phyloP scores from a whole-genome alignment of 345 rosid species.

The Garcia nutans region DNA sequence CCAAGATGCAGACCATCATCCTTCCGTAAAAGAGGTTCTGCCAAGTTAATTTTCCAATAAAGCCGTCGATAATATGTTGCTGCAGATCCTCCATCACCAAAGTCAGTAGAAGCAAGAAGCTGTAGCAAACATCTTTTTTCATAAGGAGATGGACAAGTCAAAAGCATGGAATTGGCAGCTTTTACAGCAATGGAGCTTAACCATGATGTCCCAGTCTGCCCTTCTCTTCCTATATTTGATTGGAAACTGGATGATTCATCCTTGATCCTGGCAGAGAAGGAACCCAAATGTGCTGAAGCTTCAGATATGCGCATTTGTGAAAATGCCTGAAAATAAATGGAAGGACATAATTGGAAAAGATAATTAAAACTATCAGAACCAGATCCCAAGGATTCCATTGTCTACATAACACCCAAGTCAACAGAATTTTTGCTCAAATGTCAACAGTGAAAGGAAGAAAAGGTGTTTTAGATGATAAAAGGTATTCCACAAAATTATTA shows the following conservation, averaged over 20 bases:
- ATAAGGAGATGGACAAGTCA: conserved; percentile 92
- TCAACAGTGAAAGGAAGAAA: background rate
- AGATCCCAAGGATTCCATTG: conserved; percentile 1
- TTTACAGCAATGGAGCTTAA: conserved; percentile 80
- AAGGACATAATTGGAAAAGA: background rate
- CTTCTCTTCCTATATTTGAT: conserved; percentile 62
- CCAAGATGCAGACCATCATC: conserved; percentile 71
- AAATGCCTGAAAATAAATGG: conserved; percentile 61
- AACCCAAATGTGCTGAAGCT: conserved; percentile 97
- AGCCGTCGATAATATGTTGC: conserved; percentile 71
- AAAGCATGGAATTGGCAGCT: conserved; percentile 89
- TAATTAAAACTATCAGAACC: background rate
- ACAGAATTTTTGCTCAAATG: background rate
- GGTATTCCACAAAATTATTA: background rate
- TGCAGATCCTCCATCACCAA: conserved; percentile 89
- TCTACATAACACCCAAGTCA: background rate
- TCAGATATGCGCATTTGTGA: conserved; percentile 95
- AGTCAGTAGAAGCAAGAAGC: conserved; percentile 88
- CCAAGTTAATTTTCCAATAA: conserved; percentile 92
- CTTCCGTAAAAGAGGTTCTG: conserved; percentile 80
- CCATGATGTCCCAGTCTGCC: conserved; percentile 67
- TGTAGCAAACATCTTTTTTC: conserved; percentile 91
- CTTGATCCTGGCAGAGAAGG: conserved; percentile 85
- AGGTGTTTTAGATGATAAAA: background rate
- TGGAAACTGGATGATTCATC: conserved; percentile 60